Conservation (phyloP, 148 eudicot genomes). For the Diospyros kaki region DNA sequence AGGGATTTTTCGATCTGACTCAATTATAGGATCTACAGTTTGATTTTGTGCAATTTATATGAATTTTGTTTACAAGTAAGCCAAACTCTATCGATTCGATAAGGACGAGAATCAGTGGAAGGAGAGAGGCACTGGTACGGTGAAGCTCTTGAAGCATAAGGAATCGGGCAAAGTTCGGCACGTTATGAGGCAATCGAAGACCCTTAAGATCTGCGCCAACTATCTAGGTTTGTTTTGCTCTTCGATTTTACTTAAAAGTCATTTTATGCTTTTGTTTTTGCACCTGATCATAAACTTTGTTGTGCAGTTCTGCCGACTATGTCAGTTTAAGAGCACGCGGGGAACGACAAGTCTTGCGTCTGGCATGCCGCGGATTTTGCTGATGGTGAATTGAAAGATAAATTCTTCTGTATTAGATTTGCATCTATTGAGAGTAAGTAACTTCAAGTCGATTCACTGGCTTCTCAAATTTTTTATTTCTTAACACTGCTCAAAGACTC, state of each 20-base stretch:
- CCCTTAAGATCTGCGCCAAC: conserved; percentile 28
- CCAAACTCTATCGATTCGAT: conserved; percentile 25
- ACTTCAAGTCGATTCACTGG: too few relatives aligned
- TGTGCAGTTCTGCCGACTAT: conserved; percentile 20
- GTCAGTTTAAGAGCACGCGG: conserved; percentile 32
- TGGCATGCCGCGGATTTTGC: conserved; percentile 32
- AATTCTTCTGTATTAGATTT: conserved; percentile 28
- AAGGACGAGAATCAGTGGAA: conserved; percentile 29
- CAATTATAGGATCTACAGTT: not conserved
- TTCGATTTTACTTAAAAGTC: not conserved
- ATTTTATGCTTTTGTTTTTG: not conserved
- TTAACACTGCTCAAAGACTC: too few relatives aligned
- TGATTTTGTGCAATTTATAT: too few relatives aligned
- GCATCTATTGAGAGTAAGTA: conserved; percentile 24
- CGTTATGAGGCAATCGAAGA: conserved; percentile 28
- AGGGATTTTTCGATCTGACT: too few relatives aligned
- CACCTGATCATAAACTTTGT: not conserved
- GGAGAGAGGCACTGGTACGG: conserved; percentile 29
- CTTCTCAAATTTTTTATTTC: too few relatives aligned
- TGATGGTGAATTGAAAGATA: conserved; percentile 29
- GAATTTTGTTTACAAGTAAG: conserved; percentile 15
- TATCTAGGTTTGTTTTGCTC: conserved; percentile 19
- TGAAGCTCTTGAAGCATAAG: conserved; percentile 32
- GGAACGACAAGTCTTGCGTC: conserved; percentile 27
- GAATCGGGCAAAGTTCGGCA: conserved; percentile 27